Conservation (phyloP, 805 yeast genomes). For the Candida maesae region DNA sequence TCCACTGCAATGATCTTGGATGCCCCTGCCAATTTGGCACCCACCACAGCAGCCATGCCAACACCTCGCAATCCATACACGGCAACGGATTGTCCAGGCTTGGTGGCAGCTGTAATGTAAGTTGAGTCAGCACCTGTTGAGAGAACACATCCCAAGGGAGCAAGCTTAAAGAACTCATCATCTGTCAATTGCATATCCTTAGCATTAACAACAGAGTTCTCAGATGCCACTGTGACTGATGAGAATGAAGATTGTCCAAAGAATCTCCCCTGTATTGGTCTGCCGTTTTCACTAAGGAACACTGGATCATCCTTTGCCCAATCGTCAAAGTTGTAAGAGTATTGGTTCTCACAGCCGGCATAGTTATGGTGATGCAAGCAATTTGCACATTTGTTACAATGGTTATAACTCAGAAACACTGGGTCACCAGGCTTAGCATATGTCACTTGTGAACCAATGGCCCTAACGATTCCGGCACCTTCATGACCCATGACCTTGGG, state of each 20-base stretch:
- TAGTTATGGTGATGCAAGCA: background rate
- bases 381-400: constrained; percentile 1
- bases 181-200: constrained; percentile 1
- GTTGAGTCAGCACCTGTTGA: constrained; percentile 12
- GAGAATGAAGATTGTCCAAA: constrained; percentile 11
- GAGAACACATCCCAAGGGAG: constrained; percentile 13
- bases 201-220: constrained; percentile 5
- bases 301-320: background rate
- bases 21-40: constrained; percentile 77
- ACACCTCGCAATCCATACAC: constrained; percentile 46
- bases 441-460: constrained; percentile 4
- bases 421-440: background rate
- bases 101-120: constrained; percentile 1
- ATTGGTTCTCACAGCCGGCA: background rate
- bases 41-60: constrained; percentile 76
- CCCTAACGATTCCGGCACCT: constrained; percentile 9
- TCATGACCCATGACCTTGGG: constrained; percentile 13
- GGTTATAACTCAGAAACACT: constrained; percentile 3
- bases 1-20: constrained; percentile 61
- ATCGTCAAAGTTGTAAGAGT: background rate
- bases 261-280: constrained; percentile 3
- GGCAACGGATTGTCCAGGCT: constrained; percentile 7
- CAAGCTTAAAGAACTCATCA: constrained; percentile 1
- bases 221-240: constrained; percentile 1
- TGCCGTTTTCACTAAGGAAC: background rate